Evolutionary conservation across 108 stramenopile species (phyloP).

Genomic region (Discostella pseudostelligera): DNA sequence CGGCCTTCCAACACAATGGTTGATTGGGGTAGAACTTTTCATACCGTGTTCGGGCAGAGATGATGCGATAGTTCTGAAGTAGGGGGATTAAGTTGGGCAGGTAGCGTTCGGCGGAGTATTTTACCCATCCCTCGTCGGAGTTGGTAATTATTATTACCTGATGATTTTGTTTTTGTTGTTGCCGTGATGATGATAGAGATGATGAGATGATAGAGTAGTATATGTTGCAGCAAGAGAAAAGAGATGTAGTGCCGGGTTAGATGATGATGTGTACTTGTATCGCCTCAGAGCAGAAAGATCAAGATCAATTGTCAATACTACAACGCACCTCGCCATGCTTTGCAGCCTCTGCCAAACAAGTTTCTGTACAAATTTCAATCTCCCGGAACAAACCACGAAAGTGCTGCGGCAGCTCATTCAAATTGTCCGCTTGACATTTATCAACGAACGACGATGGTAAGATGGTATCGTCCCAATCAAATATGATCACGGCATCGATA

Average conservation of each 20-base stretch:
- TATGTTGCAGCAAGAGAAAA: not conserved
- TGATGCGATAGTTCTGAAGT: conserved; percentile 65
- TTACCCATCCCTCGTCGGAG: conserved; percentile 91
- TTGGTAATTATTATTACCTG: conserved; percentile 91
- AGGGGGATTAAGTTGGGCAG: conserved; percentile 73
- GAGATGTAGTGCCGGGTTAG: not conserved
- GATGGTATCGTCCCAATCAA: conserved; percentile 94
- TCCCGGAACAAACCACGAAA: conserved; percentile 70
- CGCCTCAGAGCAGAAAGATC: not conserved
- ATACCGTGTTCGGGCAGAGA: conserved; percentile 83
- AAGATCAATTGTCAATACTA: not conserved
- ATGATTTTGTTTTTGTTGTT: not conserved
- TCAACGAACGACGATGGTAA: conserved; percentile 87
- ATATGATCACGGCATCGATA: conserved; percentile 59
- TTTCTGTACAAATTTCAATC: conserved; percentile 68
- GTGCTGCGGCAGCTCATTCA: conserved; percentile 68
- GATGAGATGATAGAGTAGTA: too few relatives aligned
- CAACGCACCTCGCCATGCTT: conserved; percentile 80
- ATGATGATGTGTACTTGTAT: not conserved
- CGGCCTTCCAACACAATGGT: conserved; percentile 92
- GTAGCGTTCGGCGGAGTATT: conserved; percentile 81
- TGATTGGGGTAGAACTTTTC: conserved; percentile 87
- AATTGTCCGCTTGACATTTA: conserved; percentile 61
- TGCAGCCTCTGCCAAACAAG: conserved; percentile 70
- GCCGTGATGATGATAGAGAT: conserved; percentile 9